Percentiles rank a stretch among this genome's conserved stretches.
These are phyloP conservation scores for Oryza glaberrima DNA, from an alignment of 176 grass and related monocot species.

Conservation along the genomic window DNA sequence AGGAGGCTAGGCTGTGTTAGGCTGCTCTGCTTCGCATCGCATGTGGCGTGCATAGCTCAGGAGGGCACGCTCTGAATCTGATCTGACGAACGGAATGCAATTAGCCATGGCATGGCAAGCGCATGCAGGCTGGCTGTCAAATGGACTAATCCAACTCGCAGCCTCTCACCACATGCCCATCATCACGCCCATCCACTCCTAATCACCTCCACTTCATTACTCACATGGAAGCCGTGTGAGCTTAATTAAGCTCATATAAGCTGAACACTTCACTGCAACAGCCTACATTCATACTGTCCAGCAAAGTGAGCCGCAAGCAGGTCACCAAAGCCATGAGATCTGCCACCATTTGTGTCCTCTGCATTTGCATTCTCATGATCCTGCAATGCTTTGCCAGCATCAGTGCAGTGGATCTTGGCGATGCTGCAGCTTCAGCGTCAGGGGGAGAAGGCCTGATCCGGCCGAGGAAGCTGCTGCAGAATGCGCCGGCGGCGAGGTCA, in stretches of 20 bases:
- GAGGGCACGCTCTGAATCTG: neutral
- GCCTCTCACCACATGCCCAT: neutral
- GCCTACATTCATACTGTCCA: neutral
- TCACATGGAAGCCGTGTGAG: constrained; percentile 7
- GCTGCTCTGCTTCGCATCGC: neutral
- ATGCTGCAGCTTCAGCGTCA: neutral
- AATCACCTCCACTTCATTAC: neutral
- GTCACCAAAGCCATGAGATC: constrained; percentile 28
- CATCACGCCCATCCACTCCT: neutral
- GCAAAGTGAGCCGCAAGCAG: too few species aligned
- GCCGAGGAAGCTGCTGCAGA: constrained; percentile 1
- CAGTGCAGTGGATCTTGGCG: neutral
- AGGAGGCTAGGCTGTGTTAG: neutral
- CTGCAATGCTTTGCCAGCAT: constrained; percentile 3
- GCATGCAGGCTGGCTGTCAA: neutral
- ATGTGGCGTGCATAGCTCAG: neutral
- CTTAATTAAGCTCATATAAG: neutral
- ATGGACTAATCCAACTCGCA: constrained; percentile 8
- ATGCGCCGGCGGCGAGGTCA: neutral
- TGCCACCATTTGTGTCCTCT: neutral
- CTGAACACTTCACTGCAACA: neutral
- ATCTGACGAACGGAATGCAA: neutral
- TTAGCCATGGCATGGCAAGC: neutral
- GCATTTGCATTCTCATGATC: constrained; percentile 4
- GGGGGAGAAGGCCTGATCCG: neutral